These are phyloP conservation scores for Solanum bulbocastanum DNA, from an alignment of 257 asterid species.

Conservation along the genomic window DNA sequence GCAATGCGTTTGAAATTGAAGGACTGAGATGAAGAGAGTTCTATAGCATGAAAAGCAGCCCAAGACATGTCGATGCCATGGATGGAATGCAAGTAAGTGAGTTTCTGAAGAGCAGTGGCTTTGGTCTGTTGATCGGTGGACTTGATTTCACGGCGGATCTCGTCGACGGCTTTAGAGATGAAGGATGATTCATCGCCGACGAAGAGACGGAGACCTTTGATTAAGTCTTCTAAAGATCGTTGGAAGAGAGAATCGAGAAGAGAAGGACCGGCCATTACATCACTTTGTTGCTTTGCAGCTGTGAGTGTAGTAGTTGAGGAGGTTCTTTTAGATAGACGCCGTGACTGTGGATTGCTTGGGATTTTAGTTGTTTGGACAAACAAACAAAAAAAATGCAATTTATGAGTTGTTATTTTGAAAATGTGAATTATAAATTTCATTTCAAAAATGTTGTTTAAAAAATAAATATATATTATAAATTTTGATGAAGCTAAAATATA, in stretches of 20 bases:
- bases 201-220: slow-evolving; percentile 67
- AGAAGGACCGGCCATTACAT: slow-evolving; percentile 49
- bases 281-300: background rate
- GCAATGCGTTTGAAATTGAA: slow-evolving; percentile 65
- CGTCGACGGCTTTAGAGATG: slow-evolving; percentile 53
- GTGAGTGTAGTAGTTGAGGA: background rate
- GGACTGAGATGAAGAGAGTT: slow-evolving; percentile 62
- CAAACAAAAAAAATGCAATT: background rate
- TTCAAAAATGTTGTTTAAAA: background rate
- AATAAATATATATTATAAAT: background rate
- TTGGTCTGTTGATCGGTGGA: slow-evolving; percentile 67
- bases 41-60: slow-evolving; percentile 81
- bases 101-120: slow-evolving; percentile 67
- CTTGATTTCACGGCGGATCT: slow-evolving; percentile 92
- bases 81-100: slow-evolving; percentile 74
- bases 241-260: slow-evolving; percentile 87
- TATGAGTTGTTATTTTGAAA: background rate
- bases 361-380: background rate
- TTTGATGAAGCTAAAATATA: background rate
- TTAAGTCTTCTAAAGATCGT: slow-evolving; percentile 66
- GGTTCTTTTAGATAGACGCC: background rate
- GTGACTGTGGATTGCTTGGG: background rate
- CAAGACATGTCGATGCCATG: slow-evolving; percentile 66
- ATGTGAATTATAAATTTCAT: background rate
- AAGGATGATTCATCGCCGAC: slow-evolving; percentile 27